A percentile compares a stretch with the other conserved stretches of the same genome.
These are phyloP conservation scores for Ogataea haglerorum DNA, from an alignment of 805 yeast genomes.

Conservation along the genomic window DNA sequence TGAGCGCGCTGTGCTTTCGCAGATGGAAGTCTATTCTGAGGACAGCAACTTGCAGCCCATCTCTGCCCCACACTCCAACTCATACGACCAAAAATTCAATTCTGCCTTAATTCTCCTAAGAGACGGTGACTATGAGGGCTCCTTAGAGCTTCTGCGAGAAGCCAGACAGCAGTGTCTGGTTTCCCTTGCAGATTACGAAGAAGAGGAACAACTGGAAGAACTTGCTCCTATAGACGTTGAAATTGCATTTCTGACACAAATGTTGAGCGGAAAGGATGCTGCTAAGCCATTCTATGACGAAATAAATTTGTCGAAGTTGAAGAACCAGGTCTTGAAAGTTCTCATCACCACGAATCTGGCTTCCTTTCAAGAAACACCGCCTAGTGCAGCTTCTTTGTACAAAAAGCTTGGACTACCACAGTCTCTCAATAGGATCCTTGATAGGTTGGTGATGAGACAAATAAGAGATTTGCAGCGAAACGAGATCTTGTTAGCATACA, in stretches of 20 bases:
- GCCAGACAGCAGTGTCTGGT: slow-evolving; percentile 43
- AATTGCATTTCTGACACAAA: slow-evolving; percentile 50
- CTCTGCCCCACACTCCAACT: slow-evolving; percentile 14
- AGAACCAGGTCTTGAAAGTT: slow-evolving; percentile 40
- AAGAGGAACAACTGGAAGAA: slow-evolving; percentile 48
- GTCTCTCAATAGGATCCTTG: slow-evolving; percentile 25
- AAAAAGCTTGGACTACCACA: slow-evolving; percentile 31
- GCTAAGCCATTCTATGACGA: slow-evolving; percentile 37
- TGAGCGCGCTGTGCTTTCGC: slow-evolving; percentile 66
- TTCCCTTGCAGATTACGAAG: slow-evolving; percentile 38
- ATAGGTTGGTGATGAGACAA: slow-evolving; percentile 40
- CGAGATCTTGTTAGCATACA: slow-evolving; percentile 40
- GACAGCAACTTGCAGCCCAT: slow-evolving; percentile 5
- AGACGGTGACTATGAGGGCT: slow-evolving; percentile 35
- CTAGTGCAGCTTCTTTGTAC: slow-evolving; percentile 28
- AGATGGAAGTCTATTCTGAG: slow-evolving; percentile 25
- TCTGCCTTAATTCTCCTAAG: slow-evolving; percentile 49
- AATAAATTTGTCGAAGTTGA: slow-evolving; percentile 30
- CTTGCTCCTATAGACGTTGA: slow-evolving; percentile 60
- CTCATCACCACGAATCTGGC: slow-evolving; percentile 44
- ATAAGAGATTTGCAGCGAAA: slow-evolving; percentile 40
- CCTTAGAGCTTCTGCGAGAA: slow-evolving; percentile 42
- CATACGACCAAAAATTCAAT: slow-evolving; percentile 63
- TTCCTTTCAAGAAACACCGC: slow-evolving; percentile 23
- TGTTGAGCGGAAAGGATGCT: slow-evolving; percentile 33